Conservation (phyloP, 306 rosid species). For the Medicago lupulina region DNA sequence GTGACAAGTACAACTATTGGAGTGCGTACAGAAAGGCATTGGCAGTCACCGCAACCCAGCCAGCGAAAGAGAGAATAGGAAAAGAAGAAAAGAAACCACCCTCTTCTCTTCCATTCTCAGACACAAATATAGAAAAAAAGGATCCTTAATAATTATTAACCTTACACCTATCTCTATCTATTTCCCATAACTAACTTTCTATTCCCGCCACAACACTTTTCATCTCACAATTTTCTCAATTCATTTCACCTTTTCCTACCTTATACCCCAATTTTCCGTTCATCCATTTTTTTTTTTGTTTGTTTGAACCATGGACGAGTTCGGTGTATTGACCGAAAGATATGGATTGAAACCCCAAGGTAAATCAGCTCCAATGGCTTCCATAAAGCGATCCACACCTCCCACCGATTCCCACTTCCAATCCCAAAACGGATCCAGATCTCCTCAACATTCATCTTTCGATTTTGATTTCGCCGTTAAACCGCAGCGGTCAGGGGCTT, state of each 20-base stretch:
- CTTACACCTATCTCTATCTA: background rate
- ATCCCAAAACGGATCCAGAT: slow-evolving; percentile 50
- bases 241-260: background rate
- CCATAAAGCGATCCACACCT: slow-evolving; percentile 51
- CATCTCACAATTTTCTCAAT: background rate
- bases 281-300: background rate
- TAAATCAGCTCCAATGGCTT: slow-evolving; percentile 88
- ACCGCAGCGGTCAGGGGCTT: slow-evolving; percentile 44
- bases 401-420: slow-evolving; percentile 31
- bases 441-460: slow-evolving; percentile 45
- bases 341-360: slow-evolving; percentile 90
- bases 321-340: slow-evolving; percentile 80
- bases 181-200: background rate
- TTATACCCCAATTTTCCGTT: background rate
- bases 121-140: background rate
- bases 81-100: background rate
- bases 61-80: background rate
- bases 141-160: background rate
- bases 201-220: slow-evolving; percentile 9
- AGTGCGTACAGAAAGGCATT: slow-evolving; percentile 13
- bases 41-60: background rate
- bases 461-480: slow-evolving; percentile 38
- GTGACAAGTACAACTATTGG: background rate
- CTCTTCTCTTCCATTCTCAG: background rate
- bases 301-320: slow-evolving; percentile 70